Percentiles rank a stretch among this genome's conserved stretches.
Evolutionary conservation across 805 yeast genomes (phyloP).

Genomic region (Ogataea methanolica): DNA sequence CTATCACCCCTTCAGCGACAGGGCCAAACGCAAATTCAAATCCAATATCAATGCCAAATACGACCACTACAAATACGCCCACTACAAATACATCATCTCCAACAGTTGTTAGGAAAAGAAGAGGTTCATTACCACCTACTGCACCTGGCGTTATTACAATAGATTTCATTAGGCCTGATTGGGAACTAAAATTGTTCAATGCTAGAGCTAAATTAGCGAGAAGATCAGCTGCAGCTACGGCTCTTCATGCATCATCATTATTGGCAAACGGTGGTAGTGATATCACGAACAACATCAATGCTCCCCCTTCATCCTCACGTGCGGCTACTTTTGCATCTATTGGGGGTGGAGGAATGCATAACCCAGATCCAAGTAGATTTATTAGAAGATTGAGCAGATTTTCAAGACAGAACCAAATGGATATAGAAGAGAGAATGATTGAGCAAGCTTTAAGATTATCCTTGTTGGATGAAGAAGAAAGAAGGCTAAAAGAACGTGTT

Average conservation of each 20-base stretch:
- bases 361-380: background rate
- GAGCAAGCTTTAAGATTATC: slow-evolving; percentile 79
- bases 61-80: background rate
- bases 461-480: slow-evolving; percentile 62
- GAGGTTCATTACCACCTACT: slow-evolving; percentile 59
- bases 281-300: background rate
- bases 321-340: background rate
- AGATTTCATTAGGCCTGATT: slow-evolving; percentile 85
- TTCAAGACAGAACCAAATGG: slow-evolving; percentile 31
- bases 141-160: slow-evolving; percentile 71
- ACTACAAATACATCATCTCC: background rate
- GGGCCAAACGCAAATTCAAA: background rate
- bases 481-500: slow-evolving; percentile 31
- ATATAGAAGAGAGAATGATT: slow-evolving; percentile 71
- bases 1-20: background rate
- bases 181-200: slow-evolving; percentile 70
- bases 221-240: slow-evolving; percentile 90
- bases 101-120: slow-evolving; percentile 27
- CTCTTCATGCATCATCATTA: slow-evolving; percentile 84
- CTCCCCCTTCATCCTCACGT: too few species aligned
- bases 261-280: slow-evolving; percentile 23
- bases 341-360: background rate
- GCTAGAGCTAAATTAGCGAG: slow-evolving; percentile 79
- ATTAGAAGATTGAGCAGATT: slow-evolving; percentile 38
- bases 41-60: background rate